Evolutionary conservation across 2,329 filamentous ascomycete genomes (phyloP).

Genomic region (Cryphonectria parasitica): DNA sequence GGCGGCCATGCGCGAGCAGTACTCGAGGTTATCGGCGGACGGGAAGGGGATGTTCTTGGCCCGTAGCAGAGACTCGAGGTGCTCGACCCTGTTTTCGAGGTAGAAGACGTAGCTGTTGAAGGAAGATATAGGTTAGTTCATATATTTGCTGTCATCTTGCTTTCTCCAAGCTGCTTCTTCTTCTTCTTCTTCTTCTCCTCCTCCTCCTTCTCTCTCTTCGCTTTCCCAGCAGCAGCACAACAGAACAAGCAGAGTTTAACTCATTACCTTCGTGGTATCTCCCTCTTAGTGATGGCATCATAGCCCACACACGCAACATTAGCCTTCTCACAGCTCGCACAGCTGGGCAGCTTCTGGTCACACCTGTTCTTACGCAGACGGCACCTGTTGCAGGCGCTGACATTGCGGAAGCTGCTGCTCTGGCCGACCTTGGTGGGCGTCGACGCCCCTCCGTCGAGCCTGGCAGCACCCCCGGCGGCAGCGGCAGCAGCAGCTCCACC

Average conservation of each 20-base stretch:
- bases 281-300: slow-evolving; percentile 93
- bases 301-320: slow-evolving; percentile 90
- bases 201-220: no score
- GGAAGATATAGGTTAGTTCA: background rate
- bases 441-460: slow-evolving; percentile 28
- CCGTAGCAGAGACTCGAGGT: slow-evolving; percentile 77
- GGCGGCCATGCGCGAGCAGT: slow-evolving; percentile 53
- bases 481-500: slow-evolving; percentile 26
- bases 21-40: slow-evolving; percentile 70
- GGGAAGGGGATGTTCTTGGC: slow-evolving; percentile 73
- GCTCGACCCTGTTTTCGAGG: slow-evolving; percentile 82
- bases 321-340: slow-evolving; percentile 92
- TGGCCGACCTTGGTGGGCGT: slow-evolving; percentile 52
- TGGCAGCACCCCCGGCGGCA: slow-evolving; percentile 34
- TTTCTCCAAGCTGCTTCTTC: no score
- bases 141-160: no score
- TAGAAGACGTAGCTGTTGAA: slow-evolving; percentile 85
- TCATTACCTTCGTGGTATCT: slow-evolving; percentile 92
- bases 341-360: slow-evolving; percentile 90
- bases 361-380: slow-evolving; percentile 91
- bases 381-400: slow-evolving; percentile 93
- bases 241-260: no score
- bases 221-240: background rate
- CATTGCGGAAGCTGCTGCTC: slow-evolving; percentile 77
- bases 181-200: no score